Evolutionary conservation across 352 stramenopile species (phyloP).

Genomic region (Phytopythium litorale): DNA sequence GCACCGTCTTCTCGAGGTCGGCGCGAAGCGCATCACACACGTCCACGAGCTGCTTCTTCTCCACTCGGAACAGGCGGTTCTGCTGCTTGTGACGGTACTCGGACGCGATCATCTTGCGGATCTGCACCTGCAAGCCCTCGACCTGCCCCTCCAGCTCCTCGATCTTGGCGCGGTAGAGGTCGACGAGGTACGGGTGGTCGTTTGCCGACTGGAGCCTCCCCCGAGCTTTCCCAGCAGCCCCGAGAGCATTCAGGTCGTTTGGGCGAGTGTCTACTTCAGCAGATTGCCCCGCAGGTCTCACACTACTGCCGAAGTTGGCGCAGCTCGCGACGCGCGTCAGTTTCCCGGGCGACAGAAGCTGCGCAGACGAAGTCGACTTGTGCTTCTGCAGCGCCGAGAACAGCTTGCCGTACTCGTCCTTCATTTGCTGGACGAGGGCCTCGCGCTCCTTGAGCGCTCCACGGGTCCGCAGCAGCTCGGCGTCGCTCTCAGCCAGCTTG

Average conservation of each 20-base stretch:
- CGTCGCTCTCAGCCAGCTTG: constrained; percentile 30
- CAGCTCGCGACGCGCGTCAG: constrained; percentile 14
- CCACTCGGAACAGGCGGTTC: constrained; percentile 40
- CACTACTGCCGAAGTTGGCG: background rate
- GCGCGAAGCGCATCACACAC: constrained; percentile 37
- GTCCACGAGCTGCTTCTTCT: constrained; percentile 47
- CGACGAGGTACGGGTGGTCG: constrained; percentile 67
- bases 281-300: background rate
- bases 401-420: constrained; percentile 69
- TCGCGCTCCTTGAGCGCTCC: constrained; percentile 51
- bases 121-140: constrained; percentile 58
- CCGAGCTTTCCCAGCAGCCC: background rate
- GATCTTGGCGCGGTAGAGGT: constrained; percentile 51
- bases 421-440: constrained; percentile 46
- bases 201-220: background rate
- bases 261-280: background rate
- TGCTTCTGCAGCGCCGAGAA: constrained; percentile 65
- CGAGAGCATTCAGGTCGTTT: background rate
- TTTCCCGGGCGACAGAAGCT: constrained; percentile 18
- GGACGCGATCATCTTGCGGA: constrained; percentile 77
- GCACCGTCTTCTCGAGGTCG: constrained; percentile 41
- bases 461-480: constrained; percentile 50
- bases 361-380: constrained; percentile 17
- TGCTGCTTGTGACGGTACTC: constrained; percentile 77
- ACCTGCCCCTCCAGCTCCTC: constrained; percentile 52